phyloP scores from a whole-genome alignment of 2,329 filamentous ascomycete genomes.

The Xylariaceae sp. region DNA sequence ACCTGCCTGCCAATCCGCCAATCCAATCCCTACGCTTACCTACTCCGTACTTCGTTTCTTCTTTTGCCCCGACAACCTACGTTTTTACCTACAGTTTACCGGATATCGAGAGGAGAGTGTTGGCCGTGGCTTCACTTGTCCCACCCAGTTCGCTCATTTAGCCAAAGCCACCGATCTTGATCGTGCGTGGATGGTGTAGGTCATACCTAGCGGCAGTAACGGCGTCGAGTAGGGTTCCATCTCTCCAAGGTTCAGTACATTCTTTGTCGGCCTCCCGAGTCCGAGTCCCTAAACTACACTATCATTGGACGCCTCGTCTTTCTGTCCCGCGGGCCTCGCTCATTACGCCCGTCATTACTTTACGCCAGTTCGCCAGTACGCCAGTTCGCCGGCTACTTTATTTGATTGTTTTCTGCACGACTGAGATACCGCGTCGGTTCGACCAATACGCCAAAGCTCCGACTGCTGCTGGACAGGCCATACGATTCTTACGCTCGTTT shows the following conservation, averaged over 20 bases:
- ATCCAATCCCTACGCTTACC: not conserved
- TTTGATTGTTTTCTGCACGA: slow-evolving; percentile 8
- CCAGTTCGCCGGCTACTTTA: not conserved
- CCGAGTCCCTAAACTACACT: not conserved
- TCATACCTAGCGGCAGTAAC: not conserved
- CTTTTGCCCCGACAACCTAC: slow-evolving; percentile 4
- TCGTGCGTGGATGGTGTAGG: not conserved
- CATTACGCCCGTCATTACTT: slow-evolving; percentile 6
- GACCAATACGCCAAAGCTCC: not conserved
- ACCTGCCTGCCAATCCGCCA: not conserved
- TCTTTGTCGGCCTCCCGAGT: not conserved
- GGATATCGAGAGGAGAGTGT: slow-evolving; percentile 2
- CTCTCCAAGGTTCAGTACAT: not conserved
- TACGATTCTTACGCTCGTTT: not conserved
- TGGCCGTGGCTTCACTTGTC: slow-evolving; percentile 13
- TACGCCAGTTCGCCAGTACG: not conserved
- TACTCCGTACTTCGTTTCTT: not conserved
- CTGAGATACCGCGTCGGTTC: slow-evolving; percentile 15
- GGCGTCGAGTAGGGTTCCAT: not conserved
- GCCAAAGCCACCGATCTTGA: slow-evolving; percentile 2
- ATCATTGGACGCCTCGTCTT: slow-evolving; percentile 1
- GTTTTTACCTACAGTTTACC: not conserved
- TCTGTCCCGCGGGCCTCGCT: slow-evolving; percentile 2
- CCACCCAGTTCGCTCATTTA: slow-evolving; percentile 9
- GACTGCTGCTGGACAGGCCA: not conserved